phyloP scores from a whole-genome alignment of 2,329 filamentous ascomycete species.

The Reticulascus tulasneorum region DNA sequence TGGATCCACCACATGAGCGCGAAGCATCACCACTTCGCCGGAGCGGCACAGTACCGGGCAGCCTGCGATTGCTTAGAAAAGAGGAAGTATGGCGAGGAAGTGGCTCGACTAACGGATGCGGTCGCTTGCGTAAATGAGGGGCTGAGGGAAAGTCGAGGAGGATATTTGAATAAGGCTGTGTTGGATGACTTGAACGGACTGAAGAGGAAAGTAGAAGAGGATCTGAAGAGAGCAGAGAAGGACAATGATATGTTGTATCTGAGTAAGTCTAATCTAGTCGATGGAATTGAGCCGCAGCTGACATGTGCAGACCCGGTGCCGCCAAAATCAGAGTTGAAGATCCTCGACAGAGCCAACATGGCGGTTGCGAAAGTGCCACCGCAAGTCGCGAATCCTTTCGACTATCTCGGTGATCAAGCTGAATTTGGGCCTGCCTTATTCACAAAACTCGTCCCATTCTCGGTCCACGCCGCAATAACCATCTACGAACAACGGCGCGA shows the following conservation, averaged over 20 bases:
- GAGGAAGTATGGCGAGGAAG: conserved; percentile 90
- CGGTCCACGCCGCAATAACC: conserved; percentile 89
- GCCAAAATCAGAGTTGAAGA: conserved; percentile 80
- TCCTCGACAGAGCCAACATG: conserved; percentile 86
- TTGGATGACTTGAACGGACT: conserved; percentile 77
- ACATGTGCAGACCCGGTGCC: conserved; percentile 65
- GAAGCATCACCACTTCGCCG: conserved; percentile 96
- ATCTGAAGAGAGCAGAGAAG: conserved; percentile 87
- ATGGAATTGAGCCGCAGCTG: conserved; percentile 18
- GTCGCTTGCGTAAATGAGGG: conserved; percentile 80
- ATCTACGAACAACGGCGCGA: conserved; percentile 93
- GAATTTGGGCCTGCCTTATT: conserved; percentile 85
- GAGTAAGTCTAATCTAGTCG: conserved; percentile 39
- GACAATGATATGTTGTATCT: conserved; percentile 97
- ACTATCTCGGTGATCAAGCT: conserved; percentile 73
- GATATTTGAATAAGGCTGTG: conserved; percentile 77
- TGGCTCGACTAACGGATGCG: conserved; percentile 79
- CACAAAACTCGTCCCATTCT: conserved; percentile 88
- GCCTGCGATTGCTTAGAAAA: conserved; percentile 91
- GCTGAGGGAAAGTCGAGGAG: conserved; percentile 70
- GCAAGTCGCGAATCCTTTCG: conserved; percentile 75
- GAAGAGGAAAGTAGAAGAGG: conserved; percentile 78
- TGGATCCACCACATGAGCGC: conserved; percentile 99
- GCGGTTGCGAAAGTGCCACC: conserved; percentile 73
- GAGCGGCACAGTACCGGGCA: conserved; percentile 87